Evolutionary conservation across 345 rosid genomes (phyloP).

Genomic region (Triadica sebifera): DNA sequence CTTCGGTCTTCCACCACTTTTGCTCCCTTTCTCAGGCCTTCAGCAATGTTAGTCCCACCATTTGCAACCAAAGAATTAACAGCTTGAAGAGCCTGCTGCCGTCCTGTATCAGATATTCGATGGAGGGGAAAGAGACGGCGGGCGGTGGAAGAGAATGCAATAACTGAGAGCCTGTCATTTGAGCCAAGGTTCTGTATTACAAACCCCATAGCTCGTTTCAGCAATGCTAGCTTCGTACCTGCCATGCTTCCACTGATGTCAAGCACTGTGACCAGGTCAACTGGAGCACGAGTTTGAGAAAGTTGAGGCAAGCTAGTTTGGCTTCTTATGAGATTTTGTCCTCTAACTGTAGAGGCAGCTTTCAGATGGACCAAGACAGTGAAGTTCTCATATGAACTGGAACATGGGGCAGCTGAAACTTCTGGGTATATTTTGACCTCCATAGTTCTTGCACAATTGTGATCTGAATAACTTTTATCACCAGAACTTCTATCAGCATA

Average conservation of each 20-base stretch:
- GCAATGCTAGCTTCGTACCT: conserved; percentile 89
- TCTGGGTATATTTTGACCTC: conserved; percentile 68
- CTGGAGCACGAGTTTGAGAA: conserved; percentile 20
- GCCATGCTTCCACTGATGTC: conserved; percentile 99
- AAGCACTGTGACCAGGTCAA: conserved; percentile 90
- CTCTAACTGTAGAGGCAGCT: conserved; percentile 50
- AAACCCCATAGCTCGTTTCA: conserved; percentile 98
- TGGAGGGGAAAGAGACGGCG: conserved; percentile 82
- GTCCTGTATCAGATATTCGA: conserved; percentile 74
- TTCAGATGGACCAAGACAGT: conserved; percentile 73
- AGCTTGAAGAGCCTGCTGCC: conserved; percentile 78
- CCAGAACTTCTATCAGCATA: conserved; percentile 33
- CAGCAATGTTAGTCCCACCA: conserved; percentile 97
- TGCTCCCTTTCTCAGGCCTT: conserved; percentile 88
- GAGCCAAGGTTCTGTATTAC: conserved; percentile 94
- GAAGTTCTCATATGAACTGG: conserved; percentile 55
- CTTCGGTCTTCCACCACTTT: conserved; percentile 85
- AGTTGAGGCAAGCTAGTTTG: conserved; percentile 38
- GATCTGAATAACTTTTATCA: conserved; percentile 25
- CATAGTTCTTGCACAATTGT: conserved; percentile 37
- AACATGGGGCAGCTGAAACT: conserved; percentile 59
- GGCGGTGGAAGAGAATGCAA: conserved; percentile 94
- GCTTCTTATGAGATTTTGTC: conserved; percentile 32
- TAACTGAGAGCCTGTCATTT: conserved; percentile 88
- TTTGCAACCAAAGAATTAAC: conserved; percentile 86